phyloP scores from a whole-genome alignment of 495 filamentous ascomycete genomes.

The Parathielavia appendiculata region DNA sequence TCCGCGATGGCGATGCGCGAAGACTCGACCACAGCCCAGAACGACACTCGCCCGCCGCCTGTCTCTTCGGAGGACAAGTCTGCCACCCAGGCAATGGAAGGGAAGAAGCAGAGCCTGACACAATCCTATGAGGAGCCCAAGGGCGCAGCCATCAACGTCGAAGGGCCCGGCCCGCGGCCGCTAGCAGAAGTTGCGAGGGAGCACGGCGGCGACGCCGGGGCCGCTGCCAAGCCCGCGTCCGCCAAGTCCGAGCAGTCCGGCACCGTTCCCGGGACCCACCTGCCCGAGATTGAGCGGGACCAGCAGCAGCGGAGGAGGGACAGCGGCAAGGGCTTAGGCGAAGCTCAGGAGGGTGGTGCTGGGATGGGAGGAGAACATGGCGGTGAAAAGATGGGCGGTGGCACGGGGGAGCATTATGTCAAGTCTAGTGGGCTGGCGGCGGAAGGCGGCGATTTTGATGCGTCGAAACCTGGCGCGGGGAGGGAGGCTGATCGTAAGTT shows the following conservation, averaged over 20 bases:
- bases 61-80: not conserved
- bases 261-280: not conserved
- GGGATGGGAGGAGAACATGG: conserved; percentile 19
- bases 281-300: not conserved
- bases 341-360: conserved; percentile 18
- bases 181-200: conserved; percentile 39
- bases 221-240: not conserved
- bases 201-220: conserved; percentile 40
- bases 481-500: conserved; percentile 60
- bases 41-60: conserved; percentile 34
- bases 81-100: not conserved
- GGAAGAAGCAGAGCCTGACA: conserved; percentile 24
- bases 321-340: conserved; percentile 9
- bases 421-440: conserved; percentile 49
- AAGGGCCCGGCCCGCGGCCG: conserved; percentile 41
- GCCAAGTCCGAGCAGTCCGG: not conserved
- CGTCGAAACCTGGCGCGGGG: conserved; percentile 55
- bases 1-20: conserved; percentile 20
- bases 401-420: conserved; percentile 49
- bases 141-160: conserved; percentile 32
- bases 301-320: conserved; percentile 2
- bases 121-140: conserved; percentile 32
- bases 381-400: conserved; percentile 4
- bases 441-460: conserved; percentile 65
- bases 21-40: conserved; percentile 36